Evolutionary conservation across 345 rosid genomes (phyloP), one percentile per base, ranked within the genome.

Genomic region (Citrus glauca): DNA sequence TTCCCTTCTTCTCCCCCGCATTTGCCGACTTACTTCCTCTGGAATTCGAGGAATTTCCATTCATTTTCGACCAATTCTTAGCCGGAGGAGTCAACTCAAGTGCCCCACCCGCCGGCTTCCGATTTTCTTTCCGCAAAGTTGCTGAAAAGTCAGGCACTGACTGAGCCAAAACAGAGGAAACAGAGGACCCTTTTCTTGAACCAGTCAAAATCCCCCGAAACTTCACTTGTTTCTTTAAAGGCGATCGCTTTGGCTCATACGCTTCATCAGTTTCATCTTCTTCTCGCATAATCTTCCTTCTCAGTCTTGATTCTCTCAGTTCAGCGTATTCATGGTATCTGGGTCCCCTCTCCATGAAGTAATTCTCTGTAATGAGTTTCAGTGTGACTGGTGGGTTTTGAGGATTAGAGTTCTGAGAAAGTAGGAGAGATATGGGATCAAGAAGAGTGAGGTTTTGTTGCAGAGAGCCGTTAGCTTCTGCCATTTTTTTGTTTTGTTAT

Each of bases 141-240:
- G 93, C 76, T 3, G 93, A 87, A 86, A 92, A 93, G 82, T 95
- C 92, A 35, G 97, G 97, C 75, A 95, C 94, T 0, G 99, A 93
- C 63, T 92, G 96, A 14, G 89, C 89, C 88, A 93, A 80, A 9
- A 86, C 74, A 60, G 92, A 85, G 63, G 78, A 42, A 62, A 72
- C 75, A 37, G 82, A 55, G 42, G 80, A 56, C 73, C 87, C 87
- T 82, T 83, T 85, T 22, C 84, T 76, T n/a, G 82, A 17, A 56
- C 48, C 73, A 14, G 75, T 71, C 35, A 65, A 50, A 78, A 72
- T 82, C 4, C 76, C 69, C 71, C 89, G 91, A 56, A 93, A 91
- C 64, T 85, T 87, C 60, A 91, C 95, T 81, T 90, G 94, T 71
- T 92, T 94, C 90, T 87, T 89, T 30, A 77, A 55, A 5, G 88